A percentile compares a stretch with the other conserved stretches of the same genome.
Evolutionary conservation across 2,329 filamentous ascomycete species (phyloP).

Genomic region (Zasmidium cellare): DNA sequence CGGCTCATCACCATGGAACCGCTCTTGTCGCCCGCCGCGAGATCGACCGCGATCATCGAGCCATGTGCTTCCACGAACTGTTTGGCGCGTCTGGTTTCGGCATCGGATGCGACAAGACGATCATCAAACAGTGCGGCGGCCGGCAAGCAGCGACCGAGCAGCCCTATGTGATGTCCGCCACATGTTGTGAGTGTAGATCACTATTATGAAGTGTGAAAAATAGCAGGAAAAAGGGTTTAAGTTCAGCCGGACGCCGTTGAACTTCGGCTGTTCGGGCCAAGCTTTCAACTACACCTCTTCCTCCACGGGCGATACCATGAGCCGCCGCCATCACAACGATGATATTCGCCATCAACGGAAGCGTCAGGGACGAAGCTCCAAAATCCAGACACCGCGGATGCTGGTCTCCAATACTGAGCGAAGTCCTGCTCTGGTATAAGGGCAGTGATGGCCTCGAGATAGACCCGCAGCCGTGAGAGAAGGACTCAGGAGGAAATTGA

Average conservation of each 20-base stretch:
- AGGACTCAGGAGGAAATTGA: not conserved
- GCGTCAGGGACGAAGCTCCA: no score
- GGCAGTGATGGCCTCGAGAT: no score
- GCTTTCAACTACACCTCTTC: not conserved
- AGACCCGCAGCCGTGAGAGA: no score
- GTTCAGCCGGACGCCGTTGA: not conserved
- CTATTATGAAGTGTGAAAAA: not conserved
- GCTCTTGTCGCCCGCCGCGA: no score
- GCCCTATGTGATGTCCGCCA: not conserved
- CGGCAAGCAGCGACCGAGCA: no score
- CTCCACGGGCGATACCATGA: not conserved
- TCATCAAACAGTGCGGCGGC: not conserved
- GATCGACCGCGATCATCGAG: not conserved
- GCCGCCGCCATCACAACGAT: not conserved
- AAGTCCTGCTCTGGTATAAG: no score
- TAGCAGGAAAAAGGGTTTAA: not conserved
- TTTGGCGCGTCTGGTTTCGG: not conserved
- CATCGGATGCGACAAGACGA: not conserved
- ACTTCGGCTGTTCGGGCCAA: not conserved
- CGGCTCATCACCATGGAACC: no score
- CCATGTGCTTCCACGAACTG: not conserved
- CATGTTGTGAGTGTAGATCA: not conserved
- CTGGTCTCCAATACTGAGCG: no score
- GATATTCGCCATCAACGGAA: not conserved
- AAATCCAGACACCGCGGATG: no score